These are phyloP conservation scores for Trichosporon sp. DNA, from an alignment of 1,284 basidiomycete genomes.

Conservation along the genomic window DNA sequence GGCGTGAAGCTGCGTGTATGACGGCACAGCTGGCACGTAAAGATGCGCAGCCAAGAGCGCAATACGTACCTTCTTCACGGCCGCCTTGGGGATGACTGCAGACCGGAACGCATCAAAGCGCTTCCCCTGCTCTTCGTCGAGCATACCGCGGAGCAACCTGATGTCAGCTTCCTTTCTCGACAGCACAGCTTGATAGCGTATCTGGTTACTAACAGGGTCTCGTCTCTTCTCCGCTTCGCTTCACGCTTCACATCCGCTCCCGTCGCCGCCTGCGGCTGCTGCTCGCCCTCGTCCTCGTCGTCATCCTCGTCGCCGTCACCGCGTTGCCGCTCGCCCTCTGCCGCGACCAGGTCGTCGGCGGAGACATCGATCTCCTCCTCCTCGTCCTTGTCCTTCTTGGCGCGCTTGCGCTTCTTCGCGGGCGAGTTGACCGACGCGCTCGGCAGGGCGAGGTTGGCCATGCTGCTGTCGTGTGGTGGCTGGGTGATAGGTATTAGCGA, in stretches of 20 bases:
- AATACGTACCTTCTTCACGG: constrained; percentile 43
- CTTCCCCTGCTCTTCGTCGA: constrained; percentile 48
- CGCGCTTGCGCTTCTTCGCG: constrained; percentile 31
- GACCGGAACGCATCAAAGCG: constrained; percentile 50
- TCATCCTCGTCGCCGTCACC: constrained; percentile 35
- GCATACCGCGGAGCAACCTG: constrained; percentile 44
- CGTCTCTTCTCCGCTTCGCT: constrained; percentile 28
- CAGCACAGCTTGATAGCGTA: too few species aligned
- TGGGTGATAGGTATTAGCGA: neutral
- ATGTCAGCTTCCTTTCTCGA: neutral
- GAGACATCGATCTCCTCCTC: constrained; percentile 34
- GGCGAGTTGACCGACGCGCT: constrained; percentile 23
- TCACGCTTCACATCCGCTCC: constrained; percentile 28
- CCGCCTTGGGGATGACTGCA: constrained; percentile 42
- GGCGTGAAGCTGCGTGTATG: too few species aligned
- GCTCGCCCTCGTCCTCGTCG: constrained; percentile 32
- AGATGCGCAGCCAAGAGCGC: too few species aligned
- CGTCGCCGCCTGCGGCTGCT: constrained; percentile 12
- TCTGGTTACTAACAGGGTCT: constrained; percentile 25
- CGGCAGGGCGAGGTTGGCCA: constrained; percentile 32
- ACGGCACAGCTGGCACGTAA: too few species aligned
- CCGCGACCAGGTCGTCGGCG: constrained; percentile 36
- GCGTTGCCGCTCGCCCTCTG: constrained; percentile 21
- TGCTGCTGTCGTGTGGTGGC: constrained; percentile 9
- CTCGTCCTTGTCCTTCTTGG: constrained; percentile 29